Evolutionary conservation across 805 yeast species (phyloP).

Genomic region (Monosporozyma siamensis): DNA sequence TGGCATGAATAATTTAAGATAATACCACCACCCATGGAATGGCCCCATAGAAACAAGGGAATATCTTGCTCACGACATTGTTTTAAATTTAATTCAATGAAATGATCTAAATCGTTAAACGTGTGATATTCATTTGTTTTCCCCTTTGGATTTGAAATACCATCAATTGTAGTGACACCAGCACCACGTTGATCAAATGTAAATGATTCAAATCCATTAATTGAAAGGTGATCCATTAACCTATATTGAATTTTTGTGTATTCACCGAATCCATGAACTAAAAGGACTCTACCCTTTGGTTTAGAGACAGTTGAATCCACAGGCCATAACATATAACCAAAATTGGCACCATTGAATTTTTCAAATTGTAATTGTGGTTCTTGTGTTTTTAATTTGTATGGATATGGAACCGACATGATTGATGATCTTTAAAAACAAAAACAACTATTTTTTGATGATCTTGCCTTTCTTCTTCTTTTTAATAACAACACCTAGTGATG

Average conservation of each 20-base stretch:
- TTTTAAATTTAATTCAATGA: constrained; percentile 26
- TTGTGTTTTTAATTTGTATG: constrained; percentile 16
- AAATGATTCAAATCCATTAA: constrained; percentile 53
- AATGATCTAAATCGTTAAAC: constrained; percentile 50
- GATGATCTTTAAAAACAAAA: no score
- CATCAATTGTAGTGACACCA: constrained; percentile 54
- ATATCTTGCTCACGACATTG: constrained; percentile 18
- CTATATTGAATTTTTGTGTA: constrained; percentile 40
- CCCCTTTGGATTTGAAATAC: constrained; percentile 53
- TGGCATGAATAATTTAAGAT: constrained; percentile 49
- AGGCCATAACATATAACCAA: constrained; percentile 27
- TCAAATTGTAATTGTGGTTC: constrained; percentile 19
- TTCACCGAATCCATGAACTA: constrained; percentile 70
- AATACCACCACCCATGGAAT: constrained; percentile 80
- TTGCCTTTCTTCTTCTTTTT: constrained; percentile 5
- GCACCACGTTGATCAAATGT: constrained; percentile 72
- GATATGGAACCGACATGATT: constrained; percentile 12
- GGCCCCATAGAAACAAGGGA: constrained; percentile 48
- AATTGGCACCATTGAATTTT: constrained; percentile 22
- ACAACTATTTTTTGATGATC: no score
- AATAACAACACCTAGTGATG: constrained; percentile 16
- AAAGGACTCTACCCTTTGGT: constrained; percentile 44
- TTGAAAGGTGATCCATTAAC: constrained; percentile 43
- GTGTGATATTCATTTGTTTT: constrained; percentile 46
- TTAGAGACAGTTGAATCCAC: not conserved